These are phyloP conservation scores for Polygonum maritimum DNA, from an alignment of 148 eudicot species.

Conservation along the genomic window DNA sequence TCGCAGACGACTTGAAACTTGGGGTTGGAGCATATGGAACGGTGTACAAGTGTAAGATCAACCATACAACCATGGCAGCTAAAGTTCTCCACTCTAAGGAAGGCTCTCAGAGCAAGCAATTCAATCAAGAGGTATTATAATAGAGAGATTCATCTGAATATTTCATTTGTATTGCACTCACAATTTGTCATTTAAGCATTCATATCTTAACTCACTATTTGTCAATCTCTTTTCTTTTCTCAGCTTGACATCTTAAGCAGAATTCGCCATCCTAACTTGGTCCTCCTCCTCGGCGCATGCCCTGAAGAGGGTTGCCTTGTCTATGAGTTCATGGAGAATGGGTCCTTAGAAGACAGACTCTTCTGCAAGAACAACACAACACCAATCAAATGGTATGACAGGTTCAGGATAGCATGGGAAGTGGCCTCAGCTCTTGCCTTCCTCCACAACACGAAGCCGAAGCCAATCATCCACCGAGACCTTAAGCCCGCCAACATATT, in stretches of 20 bases:
- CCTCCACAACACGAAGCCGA: constrained; percentile 69
- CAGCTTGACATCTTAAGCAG: constrained; percentile 72
- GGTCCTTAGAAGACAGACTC: constrained; percentile 66
- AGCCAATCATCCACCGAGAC: constrained; percentile 68
- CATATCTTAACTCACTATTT: too few species aligned
- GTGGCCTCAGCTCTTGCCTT: constrained; percentile 76
- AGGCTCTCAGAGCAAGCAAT: constrained; percentile 43
- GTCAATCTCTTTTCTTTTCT: not conserved
- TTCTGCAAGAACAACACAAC: constrained; percentile 38
- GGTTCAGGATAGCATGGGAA: constrained; percentile 80
- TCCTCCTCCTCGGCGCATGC: constrained; percentile 83
- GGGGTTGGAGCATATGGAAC: constrained; percentile 80
- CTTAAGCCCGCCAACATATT: constrained; percentile 83
- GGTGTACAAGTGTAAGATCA: constrained; percentile 73
- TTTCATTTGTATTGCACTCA: too few species aligned
- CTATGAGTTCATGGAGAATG: constrained; percentile 89
- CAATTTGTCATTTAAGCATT: too few species aligned
- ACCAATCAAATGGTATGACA: constrained; percentile 65
- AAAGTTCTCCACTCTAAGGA: constrained; percentile 71
- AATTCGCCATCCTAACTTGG: constrained; percentile 78
- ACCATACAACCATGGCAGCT: constrained; percentile 69
- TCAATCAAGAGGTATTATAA: constrained; percentile 77
- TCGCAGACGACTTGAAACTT: constrained; percentile 46
- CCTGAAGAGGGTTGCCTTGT: constrained; percentile 68
- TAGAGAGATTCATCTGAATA: not conserved